Conservation (phyloP, 2,329 filamentous ascomycete species). For the Phialophora verrucosa region DNA sequence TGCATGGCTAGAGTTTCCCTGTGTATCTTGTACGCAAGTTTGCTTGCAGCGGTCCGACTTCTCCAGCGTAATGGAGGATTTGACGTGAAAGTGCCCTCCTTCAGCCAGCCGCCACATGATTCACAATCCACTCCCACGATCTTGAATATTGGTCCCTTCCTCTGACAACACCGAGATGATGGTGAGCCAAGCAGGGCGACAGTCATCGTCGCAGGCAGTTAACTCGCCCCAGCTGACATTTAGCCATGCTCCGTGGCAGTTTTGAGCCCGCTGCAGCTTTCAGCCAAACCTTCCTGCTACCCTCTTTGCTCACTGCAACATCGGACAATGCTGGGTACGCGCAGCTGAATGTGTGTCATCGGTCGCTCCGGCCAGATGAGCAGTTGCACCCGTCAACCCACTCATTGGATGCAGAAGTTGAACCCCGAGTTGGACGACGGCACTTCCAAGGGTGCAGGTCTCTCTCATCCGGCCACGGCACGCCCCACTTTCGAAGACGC, state of each 20-base stretch:
- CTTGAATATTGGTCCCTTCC: neutral
- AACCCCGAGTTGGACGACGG: neutral
- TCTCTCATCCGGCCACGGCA: neutral
- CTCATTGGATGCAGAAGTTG: neutral
- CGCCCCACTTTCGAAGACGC: neutral
- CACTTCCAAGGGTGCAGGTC: neutral
- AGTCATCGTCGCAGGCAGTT: neutral
- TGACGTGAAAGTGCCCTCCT: slow-evolving; percentile 19
- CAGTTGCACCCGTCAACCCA: neutral
- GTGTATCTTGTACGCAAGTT: neutral
- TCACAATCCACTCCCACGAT: neutral
- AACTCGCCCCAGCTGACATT: neutral
- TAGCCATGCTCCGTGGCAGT: neutral
- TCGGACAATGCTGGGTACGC: neutral
- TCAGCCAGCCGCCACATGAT: neutral
- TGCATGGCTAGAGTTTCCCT: neutral
- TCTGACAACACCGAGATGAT: neutral
- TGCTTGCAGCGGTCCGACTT: slow-evolving; percentile 5
- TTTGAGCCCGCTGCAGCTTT: neutral
- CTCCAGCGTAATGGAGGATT: slow-evolving; percentile 1
- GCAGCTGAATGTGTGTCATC: neutral
- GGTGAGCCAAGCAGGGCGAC: neutral
- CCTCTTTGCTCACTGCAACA: neutral
- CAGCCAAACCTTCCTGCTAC: neutral
- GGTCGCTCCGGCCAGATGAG: neutral